Conservation (phyloP, 768 basidiomycete species). For the Hygrocybe punicea region DNA sequence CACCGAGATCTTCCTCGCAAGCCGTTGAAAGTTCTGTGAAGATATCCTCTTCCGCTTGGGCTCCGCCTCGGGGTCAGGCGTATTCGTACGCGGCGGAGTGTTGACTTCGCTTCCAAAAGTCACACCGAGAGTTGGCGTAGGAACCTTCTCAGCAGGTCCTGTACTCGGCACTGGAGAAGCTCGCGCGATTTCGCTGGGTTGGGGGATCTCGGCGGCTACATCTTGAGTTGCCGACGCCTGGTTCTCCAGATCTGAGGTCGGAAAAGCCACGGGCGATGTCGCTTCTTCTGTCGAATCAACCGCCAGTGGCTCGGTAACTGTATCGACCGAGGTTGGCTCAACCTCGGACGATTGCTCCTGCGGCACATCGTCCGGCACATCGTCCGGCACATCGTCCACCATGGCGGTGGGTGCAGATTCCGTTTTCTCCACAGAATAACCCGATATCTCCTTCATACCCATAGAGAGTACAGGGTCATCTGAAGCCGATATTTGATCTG, state of each 20-base stretch:
- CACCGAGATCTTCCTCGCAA: conserved; percentile 72
- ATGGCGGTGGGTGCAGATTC: conserved; percentile 12
- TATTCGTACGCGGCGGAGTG: conserved; percentile 64
- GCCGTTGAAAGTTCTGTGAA: conserved; percentile 80
- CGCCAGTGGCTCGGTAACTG: too few species aligned
- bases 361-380: conserved; percentile 4
- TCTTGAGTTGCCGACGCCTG: conserved; percentile 11
- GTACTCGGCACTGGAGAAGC: conserved; percentile 12
- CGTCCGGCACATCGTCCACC: conserved; percentile 1
- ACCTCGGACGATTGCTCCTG: not conserved
- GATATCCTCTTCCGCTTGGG: conserved; percentile 77
- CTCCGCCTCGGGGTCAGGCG: conserved; percentile 71
- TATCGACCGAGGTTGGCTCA: too few species aligned
- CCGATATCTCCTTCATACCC: conserved; percentile 39
- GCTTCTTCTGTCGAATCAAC: too few species aligned
- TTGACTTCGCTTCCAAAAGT: conserved; percentile 62
- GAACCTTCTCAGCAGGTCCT: not conserved
- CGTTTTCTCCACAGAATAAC: conserved; percentile 44
- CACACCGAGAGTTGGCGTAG: conserved; percentile 41
- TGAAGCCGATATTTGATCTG: conserved; percentile 69
- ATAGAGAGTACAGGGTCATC: conserved; percentile 47
- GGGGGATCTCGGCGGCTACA: not conserved
- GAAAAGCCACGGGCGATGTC: too few species aligned
- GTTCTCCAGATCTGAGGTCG: too few species aligned
- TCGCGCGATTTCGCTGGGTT: conserved; percentile 6